These are phyloP conservation scores for Aspergillus spinulosporus DNA, from an alignment of 2,329 filamentous ascomycete species.

Conservation along the genomic window DNA sequence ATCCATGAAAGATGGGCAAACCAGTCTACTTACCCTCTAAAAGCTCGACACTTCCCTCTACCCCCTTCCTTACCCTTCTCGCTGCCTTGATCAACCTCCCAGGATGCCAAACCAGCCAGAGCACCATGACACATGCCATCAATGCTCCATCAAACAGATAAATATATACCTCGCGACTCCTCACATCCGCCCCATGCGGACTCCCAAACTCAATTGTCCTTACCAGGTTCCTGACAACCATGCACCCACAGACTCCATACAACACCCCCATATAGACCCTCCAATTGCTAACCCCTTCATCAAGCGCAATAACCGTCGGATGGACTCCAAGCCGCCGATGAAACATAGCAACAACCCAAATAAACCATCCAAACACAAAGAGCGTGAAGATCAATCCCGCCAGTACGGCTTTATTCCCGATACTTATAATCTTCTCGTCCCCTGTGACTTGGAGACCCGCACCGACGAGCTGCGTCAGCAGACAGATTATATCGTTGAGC, in stretches of 20 bases:
- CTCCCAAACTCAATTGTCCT: slow-evolving; percentile 33
- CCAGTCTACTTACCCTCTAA: background rate
- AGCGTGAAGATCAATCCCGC: slow-evolving; percentile 33
- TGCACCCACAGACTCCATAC: slow-evolving; percentile 26
- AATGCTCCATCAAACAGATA: slow-evolving; percentile 36
- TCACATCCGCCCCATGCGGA: slow-evolving; percentile 17
- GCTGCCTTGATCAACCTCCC: slow-evolving; percentile 18
- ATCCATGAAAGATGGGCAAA: background rate
- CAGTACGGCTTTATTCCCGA: slow-evolving; percentile 30
- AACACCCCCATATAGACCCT: slow-evolving; percentile 29
- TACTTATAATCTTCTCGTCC: slow-evolving; percentile 21
- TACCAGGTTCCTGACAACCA: slow-evolving; percentile 33
- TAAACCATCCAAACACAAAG: slow-evolving; percentile 31
- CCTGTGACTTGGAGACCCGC: slow-evolving; percentile 33
- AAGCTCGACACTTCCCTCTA: background rate
- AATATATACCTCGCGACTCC: slow-evolving; percentile 30
- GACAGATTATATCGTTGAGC: slow-evolving; percentile 37
- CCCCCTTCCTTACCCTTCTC: background rate
- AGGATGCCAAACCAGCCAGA: slow-evolving; percentile 30
- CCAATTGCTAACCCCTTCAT: slow-evolving; percentile 26
- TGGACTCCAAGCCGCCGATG: slow-evolving; percentile 23
- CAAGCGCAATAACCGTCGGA: slow-evolving; percentile 21
- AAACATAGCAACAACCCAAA: slow-evolving; percentile 26
- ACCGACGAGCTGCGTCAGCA: slow-evolving; percentile 37
- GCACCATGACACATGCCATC: slow-evolving; percentile 27